These are phyloP conservation scores for Pulicaria dysenterica DNA, from an alignment of 129 eudicot genomes.

Conservation along the genomic window DNA sequence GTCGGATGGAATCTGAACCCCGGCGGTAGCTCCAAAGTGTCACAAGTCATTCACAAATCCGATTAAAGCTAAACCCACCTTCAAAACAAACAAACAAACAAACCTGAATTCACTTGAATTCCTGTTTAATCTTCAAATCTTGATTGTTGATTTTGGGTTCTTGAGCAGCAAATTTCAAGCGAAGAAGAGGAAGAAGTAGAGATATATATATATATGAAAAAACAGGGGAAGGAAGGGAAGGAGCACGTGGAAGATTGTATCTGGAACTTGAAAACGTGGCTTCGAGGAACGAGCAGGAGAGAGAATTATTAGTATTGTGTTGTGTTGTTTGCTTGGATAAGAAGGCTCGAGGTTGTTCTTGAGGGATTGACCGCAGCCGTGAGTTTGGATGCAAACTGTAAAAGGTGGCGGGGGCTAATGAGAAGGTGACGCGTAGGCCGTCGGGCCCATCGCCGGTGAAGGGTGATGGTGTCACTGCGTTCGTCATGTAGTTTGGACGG, in stretches of 20 bases:
- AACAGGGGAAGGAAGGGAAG: background rate
- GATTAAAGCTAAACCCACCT: background rate
- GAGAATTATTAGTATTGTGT: background rate
- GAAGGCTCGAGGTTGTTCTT: constrained; percentile 21
- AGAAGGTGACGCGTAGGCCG: constrained; percentile 28
- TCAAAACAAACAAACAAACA: background rate
- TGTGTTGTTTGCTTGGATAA: constrained; percentile 38
- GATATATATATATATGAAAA: constrained; percentile 13
- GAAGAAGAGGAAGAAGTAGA: background rate
- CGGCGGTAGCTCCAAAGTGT: constrained; percentile 48
- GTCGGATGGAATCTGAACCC: constrained; percentile 70
- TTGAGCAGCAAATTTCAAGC: background rate
- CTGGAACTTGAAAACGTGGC: constrained; percentile 38
- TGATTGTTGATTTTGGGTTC: background rate
- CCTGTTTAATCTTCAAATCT: background rate
- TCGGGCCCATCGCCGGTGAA: constrained; percentile 14
- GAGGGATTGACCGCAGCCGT: background rate
- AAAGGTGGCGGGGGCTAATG: constrained; percentile 32
- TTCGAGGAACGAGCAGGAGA: constrained; percentile 32
- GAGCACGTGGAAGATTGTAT: constrained; percentile 39
- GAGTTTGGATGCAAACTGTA: constrained; percentile 13
- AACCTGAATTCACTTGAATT: background rate
- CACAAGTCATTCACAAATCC: constrained; percentile 42
- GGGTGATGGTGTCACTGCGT: constrained; percentile 49
- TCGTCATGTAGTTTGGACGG: constrained; percentile 41